phyloP scores from a whole-genome alignment of 2,329 filamentous ascomycete species.

The Colletotrichum falcatum region DNA sequence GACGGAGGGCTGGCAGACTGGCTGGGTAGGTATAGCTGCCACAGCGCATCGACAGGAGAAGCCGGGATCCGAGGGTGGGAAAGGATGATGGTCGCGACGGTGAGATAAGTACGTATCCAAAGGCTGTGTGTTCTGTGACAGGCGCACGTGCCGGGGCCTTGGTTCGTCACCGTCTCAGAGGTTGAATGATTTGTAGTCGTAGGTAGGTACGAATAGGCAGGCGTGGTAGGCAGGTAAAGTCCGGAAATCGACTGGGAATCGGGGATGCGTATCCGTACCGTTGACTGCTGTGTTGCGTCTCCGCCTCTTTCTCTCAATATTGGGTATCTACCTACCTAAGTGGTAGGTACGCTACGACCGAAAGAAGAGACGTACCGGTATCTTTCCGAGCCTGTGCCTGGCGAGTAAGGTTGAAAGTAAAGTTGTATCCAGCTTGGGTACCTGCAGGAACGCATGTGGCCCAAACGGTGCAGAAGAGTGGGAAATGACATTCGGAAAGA shows the following conservation, averaged over 20 bases:
- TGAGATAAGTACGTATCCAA: too few relatives aligned
- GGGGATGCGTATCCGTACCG: background rate
- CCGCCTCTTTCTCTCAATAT: background rate
- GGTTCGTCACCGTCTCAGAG: background rate
- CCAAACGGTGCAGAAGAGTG: conserved; percentile 2
- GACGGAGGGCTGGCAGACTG: background rate
- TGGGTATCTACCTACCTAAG: too few relatives aligned
- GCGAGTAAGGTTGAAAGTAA: conserved; percentile 24
- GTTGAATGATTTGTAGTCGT: background rate
- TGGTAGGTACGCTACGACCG: too few relatives aligned
- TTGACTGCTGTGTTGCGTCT: background rate
- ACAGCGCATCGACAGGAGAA: conserved; percentile 1
- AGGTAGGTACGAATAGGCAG: too few relatives aligned
- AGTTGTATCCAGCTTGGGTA: conserved; percentile 24
- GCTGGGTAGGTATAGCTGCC: background rate
- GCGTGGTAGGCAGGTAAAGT: too few relatives aligned
- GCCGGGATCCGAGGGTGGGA: conserved; percentile 27
- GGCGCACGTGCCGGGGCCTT: background rate
- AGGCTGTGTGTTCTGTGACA: background rate
- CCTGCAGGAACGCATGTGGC: conserved; percentile 30
- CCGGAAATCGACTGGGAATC: background rate
- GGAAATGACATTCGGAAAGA: background rate
- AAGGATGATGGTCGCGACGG: too few relatives aligned
- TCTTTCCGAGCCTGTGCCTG: background rate
- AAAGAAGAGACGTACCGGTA: background rate